Evolutionary conservation across 2,329 filamentous ascomycete species (phyloP).

Genomic region (Alternaria triticimaculans): DNA sequence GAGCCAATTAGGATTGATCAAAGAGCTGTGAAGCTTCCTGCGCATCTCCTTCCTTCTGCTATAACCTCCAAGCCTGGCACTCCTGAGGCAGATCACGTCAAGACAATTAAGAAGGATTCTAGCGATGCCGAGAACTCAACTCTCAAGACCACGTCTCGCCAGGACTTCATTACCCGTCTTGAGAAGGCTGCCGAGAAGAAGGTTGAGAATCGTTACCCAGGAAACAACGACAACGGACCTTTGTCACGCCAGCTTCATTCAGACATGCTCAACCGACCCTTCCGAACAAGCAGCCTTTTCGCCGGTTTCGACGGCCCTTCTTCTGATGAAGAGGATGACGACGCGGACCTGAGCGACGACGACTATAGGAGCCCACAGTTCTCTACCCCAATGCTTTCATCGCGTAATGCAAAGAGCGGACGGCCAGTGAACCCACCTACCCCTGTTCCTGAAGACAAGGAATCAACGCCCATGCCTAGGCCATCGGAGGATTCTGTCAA

Average conservation of each 20-base stretch:
- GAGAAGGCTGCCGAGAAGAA: conserved; percentile 36
- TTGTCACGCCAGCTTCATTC: conserved; percentile 65
- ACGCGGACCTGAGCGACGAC: conserved; percentile 68
- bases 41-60: conserved; percentile 79
- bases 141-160: conserved; percentile 30
- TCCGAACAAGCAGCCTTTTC: conserved; percentile 83
- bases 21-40: conserved; percentile 75
- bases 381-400: conserved; percentile 54
- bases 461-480: conserved; percentile 37
- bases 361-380: conserved; percentile 60
- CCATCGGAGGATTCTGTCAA: conserved; percentile 41
- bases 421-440: conserved; percentile 51
- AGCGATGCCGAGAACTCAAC: conserved; percentile 19
- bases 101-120: conserved; percentile 21
- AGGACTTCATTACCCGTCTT: conserved; percentile 39
- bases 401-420: conserved; percentile 58
- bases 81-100: conserved; percentile 32
- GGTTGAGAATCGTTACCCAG: conserved; percentile 72
- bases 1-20: conserved; percentile 88
- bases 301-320: conserved; percentile 79
- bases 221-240: conserved; percentile 81
- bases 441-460: conserved; percentile 53
- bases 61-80: conserved; percentile 64
- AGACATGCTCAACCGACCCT: conserved; percentile 68
- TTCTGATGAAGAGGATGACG: conserved; percentile 57